These are phyloP conservation scores for Fusarium sp. DNA, from an alignment of 2,329 filamentous ascomycete genomes.

Conservation along the genomic window DNA sequence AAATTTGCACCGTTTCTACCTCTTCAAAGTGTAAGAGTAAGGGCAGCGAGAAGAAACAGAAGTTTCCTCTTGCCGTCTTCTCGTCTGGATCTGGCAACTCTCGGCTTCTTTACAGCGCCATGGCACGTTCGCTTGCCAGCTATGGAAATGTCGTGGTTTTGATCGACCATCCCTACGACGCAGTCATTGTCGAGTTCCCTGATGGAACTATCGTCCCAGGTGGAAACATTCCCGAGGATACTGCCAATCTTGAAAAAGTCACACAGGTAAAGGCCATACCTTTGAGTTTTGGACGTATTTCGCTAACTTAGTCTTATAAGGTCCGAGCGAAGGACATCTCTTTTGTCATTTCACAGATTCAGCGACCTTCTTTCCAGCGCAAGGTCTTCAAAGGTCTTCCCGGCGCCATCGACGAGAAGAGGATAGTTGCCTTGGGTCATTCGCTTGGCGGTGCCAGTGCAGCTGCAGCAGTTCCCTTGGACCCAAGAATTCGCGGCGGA, in stretches of 20 bases:
- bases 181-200: conserved; percentile 62
- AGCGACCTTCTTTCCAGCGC: conserved; percentile 34
- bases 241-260: conserved; percentile 29
- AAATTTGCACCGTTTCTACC: conserved; percentile 45
- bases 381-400: conserved; percentile 39
- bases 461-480: conserved; percentile 51
- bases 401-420: conserved; percentile 47
- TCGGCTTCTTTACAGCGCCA: conserved; percentile 59
- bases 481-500: conserved; percentile 55
- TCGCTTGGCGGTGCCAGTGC: conserved; percentile 58
- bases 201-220: conserved; percentile 53
- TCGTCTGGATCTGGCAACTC: conserved; percentile 62
- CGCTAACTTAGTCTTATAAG: conserved; percentile 32
- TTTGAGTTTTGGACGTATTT: fast-evolving
- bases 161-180: conserved; percentile 66
- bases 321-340: conserved; percentile 55
- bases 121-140: conserved; percentile 62
- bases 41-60: conserved; percentile 31
- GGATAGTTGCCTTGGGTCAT: conserved; percentile 57
- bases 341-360: conserved; percentile 56
- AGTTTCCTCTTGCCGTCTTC: conserved; percentile 55
- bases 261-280: conserved; percentile 27
- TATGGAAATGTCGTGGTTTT: conserved; percentile 62
- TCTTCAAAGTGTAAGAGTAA: conserved; percentile 16
- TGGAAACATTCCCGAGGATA: conserved; percentile 31